phyloP scores from a whole-genome alignment of 73 alveolate species.

The Blepharisma stoltei region DNA sequence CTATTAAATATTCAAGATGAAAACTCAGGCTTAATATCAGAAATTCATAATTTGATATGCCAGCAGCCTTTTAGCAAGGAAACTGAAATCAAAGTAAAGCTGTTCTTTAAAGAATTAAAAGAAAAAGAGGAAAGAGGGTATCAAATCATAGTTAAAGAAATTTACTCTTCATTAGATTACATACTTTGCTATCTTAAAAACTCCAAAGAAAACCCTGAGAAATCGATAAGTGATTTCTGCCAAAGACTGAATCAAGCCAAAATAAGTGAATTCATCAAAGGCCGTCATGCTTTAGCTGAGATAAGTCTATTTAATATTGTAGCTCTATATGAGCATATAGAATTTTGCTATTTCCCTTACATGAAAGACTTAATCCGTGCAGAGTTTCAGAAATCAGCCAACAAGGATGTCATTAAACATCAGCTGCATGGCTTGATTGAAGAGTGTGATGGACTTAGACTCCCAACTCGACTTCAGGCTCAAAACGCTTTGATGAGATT shows the following conservation, averaged over 20 bases:
- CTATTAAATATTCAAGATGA: neutral
- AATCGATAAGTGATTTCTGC: neutral
- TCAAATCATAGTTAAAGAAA: no score
- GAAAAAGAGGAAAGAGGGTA: no score
- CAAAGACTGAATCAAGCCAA: neutral
- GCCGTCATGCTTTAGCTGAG: neutral
- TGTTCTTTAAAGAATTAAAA: no score
- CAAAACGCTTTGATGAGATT: no score
- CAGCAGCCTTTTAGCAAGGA: no score
- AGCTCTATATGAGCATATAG: neutral
- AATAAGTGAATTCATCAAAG: neutral
- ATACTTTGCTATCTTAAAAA: neutral
- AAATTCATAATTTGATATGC: neutral
- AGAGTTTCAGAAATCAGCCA: no score
- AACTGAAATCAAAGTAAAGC: no score
- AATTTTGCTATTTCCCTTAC: neutral
- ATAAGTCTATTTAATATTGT: neutral
- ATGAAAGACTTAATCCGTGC: neutral
- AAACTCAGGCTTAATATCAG: neutral
- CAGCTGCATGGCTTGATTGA: no score
- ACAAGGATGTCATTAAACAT: no score
- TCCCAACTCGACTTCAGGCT: no score
- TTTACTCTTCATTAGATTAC: neutral
- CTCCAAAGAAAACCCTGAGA: neutral
- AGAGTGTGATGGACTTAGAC: no score